phyloP scores from a whole-genome alignment of 768 basidiomycete species.

The Galerina sulciceps region DNA sequence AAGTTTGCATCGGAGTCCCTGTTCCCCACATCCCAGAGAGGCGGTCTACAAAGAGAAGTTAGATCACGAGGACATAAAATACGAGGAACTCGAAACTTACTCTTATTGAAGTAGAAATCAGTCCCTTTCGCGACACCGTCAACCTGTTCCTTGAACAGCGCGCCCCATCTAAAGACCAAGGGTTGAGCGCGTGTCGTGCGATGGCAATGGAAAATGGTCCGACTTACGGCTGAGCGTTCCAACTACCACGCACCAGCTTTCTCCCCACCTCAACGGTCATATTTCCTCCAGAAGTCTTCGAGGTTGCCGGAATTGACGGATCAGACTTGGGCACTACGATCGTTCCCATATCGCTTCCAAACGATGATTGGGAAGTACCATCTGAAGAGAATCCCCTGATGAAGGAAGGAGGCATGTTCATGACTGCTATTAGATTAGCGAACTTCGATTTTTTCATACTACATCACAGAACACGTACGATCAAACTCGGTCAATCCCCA shows the following conservation, averaged over 20 bases:
- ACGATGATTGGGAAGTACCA: conserved; percentile 30
- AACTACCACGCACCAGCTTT: conserved; percentile 33
- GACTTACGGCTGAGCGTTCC: conserved; percentile 36
- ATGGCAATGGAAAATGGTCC: neutral
- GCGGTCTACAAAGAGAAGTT: conserved; percentile 22
- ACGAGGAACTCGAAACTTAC: conserved; percentile 16
- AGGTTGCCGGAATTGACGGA: conserved; percentile 23
- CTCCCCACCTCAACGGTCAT: conserved; percentile 32
- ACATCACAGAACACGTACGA: conserved; percentile 15
- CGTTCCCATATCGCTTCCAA: conserved; percentile 38
- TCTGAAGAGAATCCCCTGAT: conserved; percentile 32
- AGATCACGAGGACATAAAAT: neutral
- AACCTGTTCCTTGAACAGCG: conserved; percentile 30
- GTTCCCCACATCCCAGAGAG: conserved; percentile 38
- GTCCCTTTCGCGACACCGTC: conserved; percentile 33
- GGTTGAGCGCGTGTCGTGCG: neutral
- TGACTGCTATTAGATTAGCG: conserved; percentile 17
- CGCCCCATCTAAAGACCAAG: conserved; percentile 22
- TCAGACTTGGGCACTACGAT: conserved; percentile 27
- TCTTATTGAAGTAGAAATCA: conserved; percentile 39
- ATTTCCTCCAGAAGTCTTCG: conserved; percentile 21
- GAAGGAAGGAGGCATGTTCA: conserved; percentile 35
- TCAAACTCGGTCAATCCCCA: conserved; percentile 39
- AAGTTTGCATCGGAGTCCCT: conserved; percentile 36
- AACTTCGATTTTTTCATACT: neutral